phyloP scores from a whole-genome alignment of 1,284 basidiomycete species.

The Ustilago bromivora region DNA sequence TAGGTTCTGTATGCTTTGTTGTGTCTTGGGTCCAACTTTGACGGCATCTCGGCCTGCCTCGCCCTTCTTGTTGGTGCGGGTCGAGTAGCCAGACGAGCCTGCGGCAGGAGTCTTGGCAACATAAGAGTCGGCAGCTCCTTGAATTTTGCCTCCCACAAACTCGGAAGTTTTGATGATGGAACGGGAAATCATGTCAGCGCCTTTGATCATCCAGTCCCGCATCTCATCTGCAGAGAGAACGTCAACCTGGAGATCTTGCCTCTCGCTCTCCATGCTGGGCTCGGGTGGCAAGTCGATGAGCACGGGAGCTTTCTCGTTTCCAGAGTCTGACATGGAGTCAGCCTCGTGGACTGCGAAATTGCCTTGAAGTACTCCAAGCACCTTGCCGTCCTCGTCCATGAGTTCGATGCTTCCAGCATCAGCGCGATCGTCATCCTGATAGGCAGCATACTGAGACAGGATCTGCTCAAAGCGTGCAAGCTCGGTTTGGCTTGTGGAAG shows the following conservation, averaged over 20 bases:
- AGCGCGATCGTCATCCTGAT: conserved; percentile 41
- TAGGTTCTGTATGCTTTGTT: conserved; percentile 27
- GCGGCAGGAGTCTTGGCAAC: conserved; percentile 36
- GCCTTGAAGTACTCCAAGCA: conserved; percentile 50
- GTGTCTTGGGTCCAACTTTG: conserved; percentile 34
- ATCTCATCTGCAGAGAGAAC: conserved; percentile 41
- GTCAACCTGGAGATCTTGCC: conserved; percentile 38
- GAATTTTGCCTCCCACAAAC: conserved; percentile 53
- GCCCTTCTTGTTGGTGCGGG: conserved; percentile 30
- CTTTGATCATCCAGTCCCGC: conserved; percentile 54
- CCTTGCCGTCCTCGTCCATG: conserved; percentile 57
- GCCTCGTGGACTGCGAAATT: conserved; percentile 45
- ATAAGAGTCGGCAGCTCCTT: conserved; percentile 57
- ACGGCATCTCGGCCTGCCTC: conserved; percentile 31
- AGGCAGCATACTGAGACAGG: conserved; percentile 58
- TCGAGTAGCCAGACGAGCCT: conserved; percentile 28
- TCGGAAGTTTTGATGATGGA: conserved; percentile 64
- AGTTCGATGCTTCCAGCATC: conserved; percentile 55
- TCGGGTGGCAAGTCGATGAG: conserved; percentile 54
- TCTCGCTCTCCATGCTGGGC: conserved; percentile 24
- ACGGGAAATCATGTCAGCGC: conserved; percentile 62
- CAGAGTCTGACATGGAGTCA: conserved; percentile 42
- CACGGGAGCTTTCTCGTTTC: conserved; percentile 59
- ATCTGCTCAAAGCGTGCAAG: conserved; percentile 51
- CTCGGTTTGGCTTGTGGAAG: conserved; percentile 18